Conservation (phyloP, 129 eudicot genomes). For the Saussurea involucrata region DNA sequence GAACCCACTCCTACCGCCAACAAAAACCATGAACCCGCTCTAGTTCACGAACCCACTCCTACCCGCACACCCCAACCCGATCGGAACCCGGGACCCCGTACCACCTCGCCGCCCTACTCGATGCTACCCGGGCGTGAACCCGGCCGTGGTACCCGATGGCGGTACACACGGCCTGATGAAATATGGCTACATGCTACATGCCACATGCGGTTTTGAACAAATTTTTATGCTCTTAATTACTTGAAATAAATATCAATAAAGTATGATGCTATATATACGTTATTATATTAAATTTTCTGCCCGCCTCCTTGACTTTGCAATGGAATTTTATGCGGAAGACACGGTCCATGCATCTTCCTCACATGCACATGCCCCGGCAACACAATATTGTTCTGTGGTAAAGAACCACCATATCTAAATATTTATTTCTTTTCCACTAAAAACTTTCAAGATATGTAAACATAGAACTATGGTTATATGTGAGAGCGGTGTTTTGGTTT, state of each 20-base stretch:
- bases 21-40: too few species aligned
- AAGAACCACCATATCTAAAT: neutral
- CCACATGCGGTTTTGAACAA: constrained; percentile 3
- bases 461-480: neutral
- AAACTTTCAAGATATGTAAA: neutral
- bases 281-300: neutral
- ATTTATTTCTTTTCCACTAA: neutral
- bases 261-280: neutral
- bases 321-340: neutral
- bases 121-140: too few species aligned
- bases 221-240: neutral
- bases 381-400: neutral
- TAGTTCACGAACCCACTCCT: too few species aligned
- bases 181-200: constrained; percentile 22
- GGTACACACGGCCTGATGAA: too few species aligned
- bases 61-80: too few species aligned
- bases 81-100: too few species aligned
- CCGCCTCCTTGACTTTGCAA: neutral
- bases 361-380: neutral
- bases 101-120: too few species aligned
- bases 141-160: too few species aligned
- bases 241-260: neutral
- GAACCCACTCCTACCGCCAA: too few species aligned
- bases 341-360: neutral
- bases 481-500: too few species aligned